phyloP scores from a whole-genome alignment of 2,329 filamentous ascomycete species.

The Trichocomaceae sp. region DNA sequence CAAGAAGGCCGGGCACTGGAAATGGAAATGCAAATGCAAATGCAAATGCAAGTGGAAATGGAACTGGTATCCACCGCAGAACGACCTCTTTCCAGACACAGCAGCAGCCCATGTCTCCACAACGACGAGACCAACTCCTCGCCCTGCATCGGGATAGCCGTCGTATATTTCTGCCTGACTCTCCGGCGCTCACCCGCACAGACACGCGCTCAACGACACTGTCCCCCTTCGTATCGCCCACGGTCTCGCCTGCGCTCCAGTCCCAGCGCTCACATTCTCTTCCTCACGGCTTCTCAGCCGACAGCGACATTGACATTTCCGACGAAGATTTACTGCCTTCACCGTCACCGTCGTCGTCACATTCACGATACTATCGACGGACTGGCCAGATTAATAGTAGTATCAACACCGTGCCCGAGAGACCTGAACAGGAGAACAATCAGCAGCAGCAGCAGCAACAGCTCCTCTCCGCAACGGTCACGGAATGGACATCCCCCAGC shows the following conservation, averaged over 20 bases:
- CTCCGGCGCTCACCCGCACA: neutral
- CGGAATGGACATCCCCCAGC: constrained; percentile 42
- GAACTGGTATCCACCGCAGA: constrained; percentile 16
- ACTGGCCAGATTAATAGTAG: neutral
- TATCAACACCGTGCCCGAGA: constrained; percentile 6
- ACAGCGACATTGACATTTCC: constrained; percentile 11
- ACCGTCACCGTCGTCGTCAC: neutral
- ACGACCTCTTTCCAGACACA: constrained; percentile 22
- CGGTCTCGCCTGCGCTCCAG: constrained; percentile 6
- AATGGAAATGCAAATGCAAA: constrained; percentile 6
- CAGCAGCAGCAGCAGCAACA: constrained; percentile 4
- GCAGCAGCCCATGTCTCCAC: constrained; percentile 21
- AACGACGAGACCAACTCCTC: constrained; percentile 29
- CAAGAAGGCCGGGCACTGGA: constrained; percentile 15
- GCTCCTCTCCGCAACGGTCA: constrained; percentile 33
- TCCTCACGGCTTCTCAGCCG: neutral
- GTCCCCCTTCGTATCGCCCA: neutral
- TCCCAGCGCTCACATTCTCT: constrained; percentile 9
- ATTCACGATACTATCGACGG: neutral
- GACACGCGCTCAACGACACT: neutral
- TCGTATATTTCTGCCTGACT: constrained; percentile 30
- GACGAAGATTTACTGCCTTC: constrained; percentile 8
- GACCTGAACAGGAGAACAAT: neutral
- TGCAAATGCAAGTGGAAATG: no score
- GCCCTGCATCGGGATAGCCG: constrained; percentile 36